phyloP scores from a whole-genome alignment of 2,329 filamentous ascomycete species.

The Alternaria arborescens region DNA sequence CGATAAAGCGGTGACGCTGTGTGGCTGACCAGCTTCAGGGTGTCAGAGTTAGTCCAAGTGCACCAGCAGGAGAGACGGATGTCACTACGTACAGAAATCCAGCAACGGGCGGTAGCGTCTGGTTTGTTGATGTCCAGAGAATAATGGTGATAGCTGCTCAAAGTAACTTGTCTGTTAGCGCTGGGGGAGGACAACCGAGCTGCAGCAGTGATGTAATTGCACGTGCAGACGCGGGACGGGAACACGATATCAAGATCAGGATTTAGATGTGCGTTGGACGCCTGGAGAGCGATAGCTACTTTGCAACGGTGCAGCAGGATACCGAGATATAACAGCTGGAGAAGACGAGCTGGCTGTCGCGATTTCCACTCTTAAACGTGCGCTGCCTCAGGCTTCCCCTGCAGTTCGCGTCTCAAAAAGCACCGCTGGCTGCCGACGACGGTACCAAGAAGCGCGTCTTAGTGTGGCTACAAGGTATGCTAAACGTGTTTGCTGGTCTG shows the following conservation, averaged over 20 bases:
- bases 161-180: constrained; percentile 20
- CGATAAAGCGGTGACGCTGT: constrained; percentile 15
- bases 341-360: background rate
- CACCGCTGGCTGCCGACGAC: background rate
- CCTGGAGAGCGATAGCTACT: background rate
- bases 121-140: constrained; percentile 22
- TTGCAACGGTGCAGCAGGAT: background rate
- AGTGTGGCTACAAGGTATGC: background rate
- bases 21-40: constrained; percentile 8
- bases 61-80: background rate
- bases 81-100: constrained; percentile 9
- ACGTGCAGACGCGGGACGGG: constrained; percentile 36
- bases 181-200: constrained; percentile 30
- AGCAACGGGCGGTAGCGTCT: constrained; percentile 11
- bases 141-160: constrained; percentile 19
- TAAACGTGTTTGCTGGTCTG: background rate
- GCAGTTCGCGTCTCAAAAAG: constrained; percentile 1
- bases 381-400: constrained; percentile 15
- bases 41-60: constrained; percentile 5
- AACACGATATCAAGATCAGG: constrained; percentile 19
- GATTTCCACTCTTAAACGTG: background rate
- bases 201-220: constrained; percentile 40
- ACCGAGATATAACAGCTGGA: background rate
- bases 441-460: background rate
- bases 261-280: constrained; percentile 11